Evolutionary conservation across 208 protist genomes (phyloP).

Genomic region (Acanthamoeba castellanii): DNA sequence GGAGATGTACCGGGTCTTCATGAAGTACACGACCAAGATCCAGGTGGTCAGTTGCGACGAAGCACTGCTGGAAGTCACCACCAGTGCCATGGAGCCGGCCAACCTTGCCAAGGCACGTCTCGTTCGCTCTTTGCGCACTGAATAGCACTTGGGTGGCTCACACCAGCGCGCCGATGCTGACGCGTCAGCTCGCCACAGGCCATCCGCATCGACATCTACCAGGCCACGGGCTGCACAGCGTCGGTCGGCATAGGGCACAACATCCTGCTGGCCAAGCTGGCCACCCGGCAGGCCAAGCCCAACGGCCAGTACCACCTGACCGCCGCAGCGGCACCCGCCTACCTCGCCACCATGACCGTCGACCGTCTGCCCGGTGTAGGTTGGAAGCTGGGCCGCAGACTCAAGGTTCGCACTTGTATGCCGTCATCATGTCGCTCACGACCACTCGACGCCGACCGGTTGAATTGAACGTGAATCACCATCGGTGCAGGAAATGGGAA

Average conservation of each 20-base stretch:
- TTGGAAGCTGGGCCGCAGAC: slow-evolving; percentile 5
- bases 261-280: slow-evolving; percentile 83
- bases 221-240: slow-evolving; percentile 73
- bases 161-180: not conserved
- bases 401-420: not conserved
- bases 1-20: slow-evolving; percentile 79
- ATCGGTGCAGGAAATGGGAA: not conserved
- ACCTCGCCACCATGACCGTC: slow-evolving; percentile 15
- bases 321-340: not conserved
- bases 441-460: too few relatives aligned
- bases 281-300: slow-evolving; percentile 81
- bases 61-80: slow-evolving; percentile 79
- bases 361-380: slow-evolving; percentile 76
- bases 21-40: slow-evolving; percentile 68
- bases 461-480: not conserved
- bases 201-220: slow-evolving; percentile 58
- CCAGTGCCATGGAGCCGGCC: not conserved
- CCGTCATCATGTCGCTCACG: too few relatives aligned
- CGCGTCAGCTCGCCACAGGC: not conserved
- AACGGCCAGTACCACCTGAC: slow-evolving; percentile 76
- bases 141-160: not conserved
- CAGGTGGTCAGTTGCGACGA: slow-evolving; percentile 84
- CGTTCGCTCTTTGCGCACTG: too few relatives aligned
- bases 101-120: slow-evolving; percentile 9
- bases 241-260: slow-evolving; percentile 80